phyloP scores from a whole-genome alignment of 1,139 yeast genomes.

The Pichia sp. region DNA sequence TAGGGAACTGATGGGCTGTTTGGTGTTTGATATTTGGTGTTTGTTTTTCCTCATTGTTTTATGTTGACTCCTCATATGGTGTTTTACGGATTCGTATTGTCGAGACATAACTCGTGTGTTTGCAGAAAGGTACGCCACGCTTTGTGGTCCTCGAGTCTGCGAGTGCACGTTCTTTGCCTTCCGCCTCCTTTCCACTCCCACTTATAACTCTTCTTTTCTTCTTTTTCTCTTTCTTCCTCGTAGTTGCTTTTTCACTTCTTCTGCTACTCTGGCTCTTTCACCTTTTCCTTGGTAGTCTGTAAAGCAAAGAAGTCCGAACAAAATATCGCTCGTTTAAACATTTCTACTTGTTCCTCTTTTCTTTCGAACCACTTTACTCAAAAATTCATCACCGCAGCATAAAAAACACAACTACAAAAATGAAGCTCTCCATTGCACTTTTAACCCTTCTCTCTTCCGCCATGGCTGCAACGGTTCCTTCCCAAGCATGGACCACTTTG shows the following conservation, averaged over 20 bases:
- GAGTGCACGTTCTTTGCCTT: not conserved
- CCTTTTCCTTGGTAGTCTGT: not conserved
- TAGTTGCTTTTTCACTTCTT: not conserved
- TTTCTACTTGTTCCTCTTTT: not conserved
- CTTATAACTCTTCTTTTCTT: not conserved
- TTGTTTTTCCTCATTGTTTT: not conserved
- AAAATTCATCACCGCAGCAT: not conserved
- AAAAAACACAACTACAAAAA: conserved; percentile 13
- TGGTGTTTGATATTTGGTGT: not conserved
- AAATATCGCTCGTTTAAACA: not conserved
- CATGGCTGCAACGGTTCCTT: conserved; percentile 60
- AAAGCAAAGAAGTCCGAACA: not conserved
- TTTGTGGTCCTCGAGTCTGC: not conserved
- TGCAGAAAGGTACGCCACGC: not conserved
- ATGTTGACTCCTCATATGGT: not conserved
- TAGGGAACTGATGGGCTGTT: not conserved
- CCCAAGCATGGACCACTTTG: conserved; percentile 69
- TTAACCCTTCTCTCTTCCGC: conserved; percentile 47
- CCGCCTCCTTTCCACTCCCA: not conserved
- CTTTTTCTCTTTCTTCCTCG: not conserved
- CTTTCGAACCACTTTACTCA: not conserved
- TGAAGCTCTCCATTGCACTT: conserved; percentile 34
- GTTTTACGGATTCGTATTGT: not conserved
- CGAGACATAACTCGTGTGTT: not conserved
- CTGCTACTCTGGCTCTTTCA: not conserved